Percentiles rank a stretch among this genome's conserved stretches.
phyloP scores from a whole-genome alignment of 1,284 basidiomycete species.

The Dichomitus squalens region DNA sequence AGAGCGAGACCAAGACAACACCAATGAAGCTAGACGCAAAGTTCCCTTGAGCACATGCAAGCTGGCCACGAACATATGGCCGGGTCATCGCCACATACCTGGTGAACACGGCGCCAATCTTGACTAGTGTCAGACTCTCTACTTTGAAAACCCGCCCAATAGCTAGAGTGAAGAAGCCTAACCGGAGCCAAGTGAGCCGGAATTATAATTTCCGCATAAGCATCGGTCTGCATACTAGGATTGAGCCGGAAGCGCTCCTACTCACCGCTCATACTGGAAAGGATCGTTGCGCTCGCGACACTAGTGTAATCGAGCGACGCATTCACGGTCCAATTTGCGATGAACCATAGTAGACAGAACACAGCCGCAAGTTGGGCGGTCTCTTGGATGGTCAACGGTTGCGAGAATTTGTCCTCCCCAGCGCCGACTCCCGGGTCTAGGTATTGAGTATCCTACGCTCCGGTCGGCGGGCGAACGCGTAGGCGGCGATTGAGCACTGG shows the following conservation, averaged over 20 bases:
- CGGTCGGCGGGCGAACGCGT: not conserved
- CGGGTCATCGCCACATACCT: conserved; percentile 54
- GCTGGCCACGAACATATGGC: not conserved
- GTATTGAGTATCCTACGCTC: not conserved
- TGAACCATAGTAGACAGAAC: conserved; percentile 89
- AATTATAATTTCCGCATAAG: not conserved
- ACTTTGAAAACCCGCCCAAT: conserved; percentile 86
- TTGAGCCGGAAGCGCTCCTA: conserved; percentile 9
- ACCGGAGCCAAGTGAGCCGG: not conserved
- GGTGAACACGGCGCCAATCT: conserved; percentile 79
- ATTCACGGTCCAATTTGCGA: conserved; percentile 90
- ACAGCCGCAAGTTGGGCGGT: conserved; percentile 76
- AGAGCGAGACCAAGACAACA: conserved; percentile 84
- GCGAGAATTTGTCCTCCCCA: conserved; percentile 25
- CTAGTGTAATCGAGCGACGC: conserved; percentile 83
- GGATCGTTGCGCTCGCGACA: conserved; percentile 88
- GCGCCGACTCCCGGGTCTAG: conserved; percentile 19
- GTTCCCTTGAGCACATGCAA: not conserved
- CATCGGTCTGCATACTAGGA: not conserved
- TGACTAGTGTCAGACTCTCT: conserved; percentile 76
- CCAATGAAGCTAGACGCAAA: conserved; percentile 70
- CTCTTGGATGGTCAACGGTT: conserved; percentile 66
- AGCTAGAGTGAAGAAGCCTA: conserved; percentile 93
- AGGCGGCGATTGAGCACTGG: not conserved
- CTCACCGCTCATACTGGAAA: conserved; percentile 88